phyloP scores from a whole-genome alignment of 176 grass and related monocot species.

The Bothriochloa decipiens region DNA sequence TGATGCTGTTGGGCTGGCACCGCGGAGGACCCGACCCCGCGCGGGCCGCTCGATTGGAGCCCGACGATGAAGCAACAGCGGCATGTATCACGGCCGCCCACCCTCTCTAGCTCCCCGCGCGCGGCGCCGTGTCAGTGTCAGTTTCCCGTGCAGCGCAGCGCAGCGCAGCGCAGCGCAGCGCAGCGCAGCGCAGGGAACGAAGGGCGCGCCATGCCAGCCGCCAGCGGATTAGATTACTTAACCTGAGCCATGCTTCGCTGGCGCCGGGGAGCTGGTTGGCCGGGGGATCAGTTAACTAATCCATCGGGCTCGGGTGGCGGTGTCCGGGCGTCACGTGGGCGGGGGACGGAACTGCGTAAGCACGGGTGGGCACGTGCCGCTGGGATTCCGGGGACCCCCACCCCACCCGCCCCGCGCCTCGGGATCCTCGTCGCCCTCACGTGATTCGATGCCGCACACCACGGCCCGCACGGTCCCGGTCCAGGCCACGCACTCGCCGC shows the following conservation, averaged over 20 bases:
- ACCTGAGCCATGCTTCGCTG: background rate
- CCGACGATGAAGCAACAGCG: background rate
- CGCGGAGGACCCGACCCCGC: background rate
- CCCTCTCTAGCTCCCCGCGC: no score
- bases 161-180: no score
- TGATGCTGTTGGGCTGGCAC: background rate
- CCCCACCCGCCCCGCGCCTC: slow-evolving; percentile 41
- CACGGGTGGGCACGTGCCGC: slow-evolving; percentile 77
- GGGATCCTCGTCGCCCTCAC: slow-evolving; percentile 81
- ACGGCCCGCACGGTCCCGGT: background rate
- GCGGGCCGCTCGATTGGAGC: background rate
- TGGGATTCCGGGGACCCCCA: slow-evolving; percentile 58
- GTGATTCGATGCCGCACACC: slow-evolving; percentile 75
- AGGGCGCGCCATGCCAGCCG: no score
- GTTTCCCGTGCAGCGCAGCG: background rate
- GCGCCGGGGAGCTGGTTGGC: slow-evolving; percentile 10
- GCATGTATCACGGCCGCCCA: background rate
- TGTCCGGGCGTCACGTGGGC: slow-evolving; percentile 59
- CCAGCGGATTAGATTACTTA: background rate
- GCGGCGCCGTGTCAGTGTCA: no score
- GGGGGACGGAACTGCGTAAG: slow-evolving; percentile 41
- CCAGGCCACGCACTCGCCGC: background rate
- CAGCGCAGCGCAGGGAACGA: background rate
- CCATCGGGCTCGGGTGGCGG: background rate
- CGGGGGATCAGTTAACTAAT: slow-evolving; percentile 43